Conservation (phyloP, 352 stramenopile genomes). For the Saprolegnia parasitica region DNA sequence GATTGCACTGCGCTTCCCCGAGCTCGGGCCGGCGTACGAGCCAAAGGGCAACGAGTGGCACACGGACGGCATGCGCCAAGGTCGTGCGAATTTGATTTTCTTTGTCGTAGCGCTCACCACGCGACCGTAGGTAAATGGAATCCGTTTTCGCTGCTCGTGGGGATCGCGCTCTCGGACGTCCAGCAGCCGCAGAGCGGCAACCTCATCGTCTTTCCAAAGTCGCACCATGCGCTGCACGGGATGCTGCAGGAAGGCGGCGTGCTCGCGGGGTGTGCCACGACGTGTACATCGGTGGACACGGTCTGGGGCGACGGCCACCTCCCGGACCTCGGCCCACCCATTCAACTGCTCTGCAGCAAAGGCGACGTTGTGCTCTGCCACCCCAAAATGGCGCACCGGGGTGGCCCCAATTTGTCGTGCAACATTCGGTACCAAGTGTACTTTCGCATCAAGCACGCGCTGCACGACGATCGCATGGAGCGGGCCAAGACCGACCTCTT, state of each 20-base stretch:
- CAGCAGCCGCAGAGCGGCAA: conserved; percentile 55
- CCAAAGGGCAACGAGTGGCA: conserved; percentile 72
- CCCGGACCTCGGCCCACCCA: conserved; percentile 52
- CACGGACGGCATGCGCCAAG: conserved; percentile 76
- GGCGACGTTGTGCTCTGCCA: conserved; percentile 72
- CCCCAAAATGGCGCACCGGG: conserved; percentile 64
- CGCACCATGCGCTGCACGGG: conserved; percentile 47
- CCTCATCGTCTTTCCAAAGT: conserved; percentile 68
- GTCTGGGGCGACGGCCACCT: conserved; percentile 74
- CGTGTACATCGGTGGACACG: conserved; percentile 59
- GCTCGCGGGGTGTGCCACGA: conserved; percentile 47
- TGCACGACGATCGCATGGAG: conserved; percentile 39
- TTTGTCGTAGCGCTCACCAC: too few relatives aligned
- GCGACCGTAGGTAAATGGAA: conserved; percentile 39
- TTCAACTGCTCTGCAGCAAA: conserved; percentile 50
- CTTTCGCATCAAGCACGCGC: conserved; percentile 75
- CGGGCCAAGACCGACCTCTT: conserved; percentile 38
- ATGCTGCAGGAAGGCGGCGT: conserved; percentile 49
- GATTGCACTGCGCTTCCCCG: conserved; percentile 68
- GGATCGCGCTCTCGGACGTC: conserved; percentile 69
- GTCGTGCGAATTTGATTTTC: too few relatives aligned
- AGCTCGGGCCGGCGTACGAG: conserved; percentile 56
- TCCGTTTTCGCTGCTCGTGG: conserved; percentile 61
- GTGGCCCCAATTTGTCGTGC: conserved; percentile 74
- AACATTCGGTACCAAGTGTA: conserved; percentile 81